A percentile compares a stretch with the other conserved stretches of the same genome.
Conservation (phyloP, 495 filamentous ascomycete species). For the Melanomma pulvis-pyrius region DNA sequence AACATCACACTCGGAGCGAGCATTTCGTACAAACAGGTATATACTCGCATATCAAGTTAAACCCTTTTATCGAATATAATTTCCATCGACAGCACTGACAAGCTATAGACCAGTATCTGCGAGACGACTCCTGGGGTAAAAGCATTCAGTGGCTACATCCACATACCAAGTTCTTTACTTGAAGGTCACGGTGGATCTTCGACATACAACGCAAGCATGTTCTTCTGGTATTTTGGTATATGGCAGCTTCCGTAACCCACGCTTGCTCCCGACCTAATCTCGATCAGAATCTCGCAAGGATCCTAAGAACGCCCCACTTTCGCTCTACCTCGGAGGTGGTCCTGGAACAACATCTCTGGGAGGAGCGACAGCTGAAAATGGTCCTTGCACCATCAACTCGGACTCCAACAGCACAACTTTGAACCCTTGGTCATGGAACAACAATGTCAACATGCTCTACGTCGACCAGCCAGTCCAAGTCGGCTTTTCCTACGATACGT, state of each 20-base stretch:
- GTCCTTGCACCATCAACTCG: conserved; percentile 51
- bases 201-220: conserved; percentile 22
- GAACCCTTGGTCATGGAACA: conserved; percentile 33
- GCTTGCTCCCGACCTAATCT: neutral
- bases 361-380: conserved; percentile 21
- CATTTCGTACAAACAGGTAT: conserved; percentile 22
- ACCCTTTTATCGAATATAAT: neutral
- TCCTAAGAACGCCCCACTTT: conserved; percentile 21
- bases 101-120: conserved; percentile 12
- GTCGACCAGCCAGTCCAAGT: conserved; percentile 28
- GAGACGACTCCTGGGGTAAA: conserved; percentile 27
- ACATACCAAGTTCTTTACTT: conserved; percentile 16
- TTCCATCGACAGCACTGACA: neutral
- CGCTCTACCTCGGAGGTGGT: conserved; percentile 25
- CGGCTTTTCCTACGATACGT: conserved; percentile 44
- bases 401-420: conserved; percentile 43
- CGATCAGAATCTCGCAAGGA: conserved; percentile 10
- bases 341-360: conserved; percentile 16
- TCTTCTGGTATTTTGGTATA: conserved; percentile 29
- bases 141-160: conserved; percentile 26
- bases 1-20: conserved; percentile 2
- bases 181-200: conserved; percentile 1
- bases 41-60: neutral
- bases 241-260: neutral
- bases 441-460: conserved; percentile 48